Evolutionary conservation across 2,329 filamentous ascomycete genomes (phyloP).

Genomic region (Achaetomium macrosporum): DNA sequence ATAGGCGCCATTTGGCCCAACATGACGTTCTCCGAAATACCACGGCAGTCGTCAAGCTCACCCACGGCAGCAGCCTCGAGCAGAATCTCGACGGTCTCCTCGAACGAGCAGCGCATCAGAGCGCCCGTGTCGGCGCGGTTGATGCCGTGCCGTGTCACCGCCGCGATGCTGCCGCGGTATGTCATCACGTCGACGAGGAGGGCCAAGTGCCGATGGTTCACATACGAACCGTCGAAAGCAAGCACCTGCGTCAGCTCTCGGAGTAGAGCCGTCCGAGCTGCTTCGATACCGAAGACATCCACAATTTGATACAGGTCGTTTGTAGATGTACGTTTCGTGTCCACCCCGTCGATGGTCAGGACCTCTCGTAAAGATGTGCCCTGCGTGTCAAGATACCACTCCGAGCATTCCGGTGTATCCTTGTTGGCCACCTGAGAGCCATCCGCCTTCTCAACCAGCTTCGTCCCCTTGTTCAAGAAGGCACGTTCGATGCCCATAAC

Average conservation of each 20-base stretch:
- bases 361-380: conserved; percentile 83
- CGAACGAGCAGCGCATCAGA: conserved; percentile 98
- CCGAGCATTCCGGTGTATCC: conserved; percentile 68
- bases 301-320: conserved; percentile 96
- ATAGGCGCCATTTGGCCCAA: conserved; percentile 94
- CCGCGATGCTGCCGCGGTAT: conserved; percentile 86
- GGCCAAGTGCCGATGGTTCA: conserved; percentile 96
- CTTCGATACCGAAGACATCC: conserved; percentile 93
- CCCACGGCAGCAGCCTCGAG: conserved; percentile 91
- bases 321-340: conserved; percentile 78
- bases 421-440: conserved; percentile 71
- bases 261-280: conserved; percentile 78
- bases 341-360: conserved; percentile 80
- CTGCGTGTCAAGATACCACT: conserved; percentile 94
- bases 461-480: conserved; percentile 80
- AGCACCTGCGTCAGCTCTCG: conserved; percentile 87
- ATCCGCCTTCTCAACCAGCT: conserved; percentile 60
- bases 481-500: conserved; percentile 83
- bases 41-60: conserved; percentile 94
- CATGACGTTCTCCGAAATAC: conserved; percentile 98
- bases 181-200: conserved; percentile 98
- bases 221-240: conserved; percentile 97
- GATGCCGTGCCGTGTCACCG: conserved; percentile 96
- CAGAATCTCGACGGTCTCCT: conserved; percentile 97
- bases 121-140: conserved; percentile 97